A percentile compares a stretch with the other conserved stretches of the same genome.
These are phyloP conservation scores for Chiua virens DNA, from an alignment of 768 basidiomycete genomes.

Conservation along the genomic window DNA sequence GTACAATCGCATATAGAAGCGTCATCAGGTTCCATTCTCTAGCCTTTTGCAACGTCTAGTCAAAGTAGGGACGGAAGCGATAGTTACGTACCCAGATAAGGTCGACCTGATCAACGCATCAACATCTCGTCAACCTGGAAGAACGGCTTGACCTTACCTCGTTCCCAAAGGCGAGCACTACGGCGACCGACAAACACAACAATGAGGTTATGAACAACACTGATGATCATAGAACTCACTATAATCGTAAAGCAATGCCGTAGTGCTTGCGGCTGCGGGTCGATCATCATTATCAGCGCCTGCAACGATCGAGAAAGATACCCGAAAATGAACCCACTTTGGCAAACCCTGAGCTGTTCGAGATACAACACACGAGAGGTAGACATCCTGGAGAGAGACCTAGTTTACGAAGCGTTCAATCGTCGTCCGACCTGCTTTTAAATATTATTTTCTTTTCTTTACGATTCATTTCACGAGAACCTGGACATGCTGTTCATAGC, in stretches of 20 bases:
- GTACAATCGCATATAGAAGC: slow-evolving; percentile 17
- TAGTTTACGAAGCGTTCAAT: too few relatives aligned
- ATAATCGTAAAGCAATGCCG: slow-evolving; percentile 16
- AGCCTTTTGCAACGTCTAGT: slow-evolving; percentile 6
- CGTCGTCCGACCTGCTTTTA: too few relatives aligned
- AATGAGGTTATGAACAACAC: not conserved
- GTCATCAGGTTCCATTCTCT: slow-evolving; percentile 18
- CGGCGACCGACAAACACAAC: not conserved
- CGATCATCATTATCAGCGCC: not conserved
- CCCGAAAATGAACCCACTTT: slow-evolving; percentile 3
- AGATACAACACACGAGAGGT: not conserved
- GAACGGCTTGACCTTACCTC: slow-evolving; percentile 8
- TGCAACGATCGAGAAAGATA: not conserved
- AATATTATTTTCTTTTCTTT: too few relatives aligned
- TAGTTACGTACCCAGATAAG: slow-evolving; percentile 15
- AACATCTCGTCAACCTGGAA: not conserved
- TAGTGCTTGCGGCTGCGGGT: slow-evolving; percentile 6
- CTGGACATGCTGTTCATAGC: too few relatives aligned
- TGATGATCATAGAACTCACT: not conserved
- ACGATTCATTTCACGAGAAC: too few relatives aligned
- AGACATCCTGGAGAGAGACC: slow-evolving; percentile 1
- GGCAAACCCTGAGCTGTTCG: slow-evolving; percentile 4
- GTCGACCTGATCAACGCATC: slow-evolving; percentile 17
- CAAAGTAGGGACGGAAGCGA: not conserved
- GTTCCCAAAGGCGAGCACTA: slow-evolving; percentile 12